These are phyloP conservation scores for Kodamaea sp. DNA, from an alignment of 1,139 yeast genomes.

Conservation along the genomic window DNA sequence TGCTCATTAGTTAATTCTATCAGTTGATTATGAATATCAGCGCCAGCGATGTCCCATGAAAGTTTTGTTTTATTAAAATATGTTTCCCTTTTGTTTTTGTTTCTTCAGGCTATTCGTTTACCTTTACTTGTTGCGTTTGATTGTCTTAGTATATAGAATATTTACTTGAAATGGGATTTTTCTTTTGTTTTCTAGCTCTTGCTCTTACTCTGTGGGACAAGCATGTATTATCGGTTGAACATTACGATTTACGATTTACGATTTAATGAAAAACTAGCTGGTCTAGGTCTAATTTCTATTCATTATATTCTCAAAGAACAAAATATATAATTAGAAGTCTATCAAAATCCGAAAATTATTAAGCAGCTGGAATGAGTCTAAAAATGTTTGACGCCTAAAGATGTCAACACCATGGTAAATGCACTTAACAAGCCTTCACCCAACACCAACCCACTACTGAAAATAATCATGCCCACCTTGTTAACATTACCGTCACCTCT, in stretches of 20 bases:
- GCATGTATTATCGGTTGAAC: not conserved
- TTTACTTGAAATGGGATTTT: conserved; percentile 7
- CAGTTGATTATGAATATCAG: not conserved
- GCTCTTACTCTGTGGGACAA: not conserved
- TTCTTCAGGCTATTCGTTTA: not conserved
- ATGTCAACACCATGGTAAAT: conserved; percentile 74
- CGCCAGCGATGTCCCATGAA: too few relatives aligned
- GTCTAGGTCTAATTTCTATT: too few relatives aligned
- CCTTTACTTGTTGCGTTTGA: not conserved
- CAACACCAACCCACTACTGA: conserved; percentile 86
- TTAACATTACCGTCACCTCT: conserved; percentile 32
- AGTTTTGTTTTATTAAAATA: not conserved
- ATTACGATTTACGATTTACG: too few relatives aligned
- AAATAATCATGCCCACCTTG: conserved; percentile 73
- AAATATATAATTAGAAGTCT: too few relatives aligned
- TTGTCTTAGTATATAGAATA: conserved; percentile 2
- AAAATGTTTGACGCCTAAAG: conserved; percentile 53
- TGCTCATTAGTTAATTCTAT: conserved; percentile 7
- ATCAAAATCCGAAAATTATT: too few relatives aligned
- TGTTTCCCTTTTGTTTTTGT: not conserved
- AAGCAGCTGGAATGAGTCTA: conserved; percentile 17
- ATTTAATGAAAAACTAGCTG: too few relatives aligned
- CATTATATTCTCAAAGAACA: too few relatives aligned
- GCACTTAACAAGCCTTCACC: conserved; percentile 94
- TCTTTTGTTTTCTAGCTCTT: conserved; percentile 1